These are phyloP conservation scores for Fusarium torulosum DNA, from an alignment of 2,329 filamentous ascomycete genomes.

Conservation along the genomic window DNA sequence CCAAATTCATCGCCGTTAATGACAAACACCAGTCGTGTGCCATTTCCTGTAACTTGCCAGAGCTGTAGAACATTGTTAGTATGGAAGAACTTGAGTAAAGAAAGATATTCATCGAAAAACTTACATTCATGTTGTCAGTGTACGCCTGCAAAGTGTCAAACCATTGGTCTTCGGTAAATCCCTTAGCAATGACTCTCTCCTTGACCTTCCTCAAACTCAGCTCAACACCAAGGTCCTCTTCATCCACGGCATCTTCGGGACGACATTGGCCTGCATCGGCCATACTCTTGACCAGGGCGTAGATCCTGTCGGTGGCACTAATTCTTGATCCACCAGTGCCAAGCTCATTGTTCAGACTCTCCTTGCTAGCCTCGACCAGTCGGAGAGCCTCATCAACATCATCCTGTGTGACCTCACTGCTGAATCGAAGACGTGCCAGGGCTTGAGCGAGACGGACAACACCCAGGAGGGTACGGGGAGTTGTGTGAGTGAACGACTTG, in stretches of 20 bases:
- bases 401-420: slow-evolving; percentile 84
- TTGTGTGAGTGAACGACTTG: slow-evolving; percentile 94
- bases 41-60: slow-evolving; percentile 82
- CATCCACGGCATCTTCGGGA: slow-evolving; percentile 73
- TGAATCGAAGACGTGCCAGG: slow-evolving; percentile 90
- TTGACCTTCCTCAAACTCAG: slow-evolving; percentile 89
- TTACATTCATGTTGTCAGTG: slow-evolving; percentile 83
- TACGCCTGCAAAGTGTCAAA: slow-evolving; percentile 90
- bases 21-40: slow-evolving; percentile 78
- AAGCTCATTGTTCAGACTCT: slow-evolving; percentile 82
- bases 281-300: slow-evolving; percentile 91
- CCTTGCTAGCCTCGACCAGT: slow-evolving; percentile 92
- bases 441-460: slow-evolving; percentile 94
- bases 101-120: slow-evolving; percentile 57
- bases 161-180: slow-evolving; percentile 96
- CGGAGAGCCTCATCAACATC: slow-evolving; percentile 96
- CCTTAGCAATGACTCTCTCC: slow-evolving; percentile 93
- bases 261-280: slow-evolving; percentile 88
- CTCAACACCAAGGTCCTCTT: slow-evolving; percentile 70
- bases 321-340: slow-evolving; percentile 72
- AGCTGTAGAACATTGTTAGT: slow-evolving; percentile 67
- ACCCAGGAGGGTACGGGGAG: slow-evolving; percentile 91
- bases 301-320: slow-evolving; percentile 84
- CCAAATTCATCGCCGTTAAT: slow-evolving; percentile 65
- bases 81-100: neutral